Percentiles rank a stretch among this genome's conserved stretches.
These are phyloP conservation scores for Polygonum maritimum DNA, from an alignment of 148 eudicot genomes.

Conservation along the genomic window DNA sequence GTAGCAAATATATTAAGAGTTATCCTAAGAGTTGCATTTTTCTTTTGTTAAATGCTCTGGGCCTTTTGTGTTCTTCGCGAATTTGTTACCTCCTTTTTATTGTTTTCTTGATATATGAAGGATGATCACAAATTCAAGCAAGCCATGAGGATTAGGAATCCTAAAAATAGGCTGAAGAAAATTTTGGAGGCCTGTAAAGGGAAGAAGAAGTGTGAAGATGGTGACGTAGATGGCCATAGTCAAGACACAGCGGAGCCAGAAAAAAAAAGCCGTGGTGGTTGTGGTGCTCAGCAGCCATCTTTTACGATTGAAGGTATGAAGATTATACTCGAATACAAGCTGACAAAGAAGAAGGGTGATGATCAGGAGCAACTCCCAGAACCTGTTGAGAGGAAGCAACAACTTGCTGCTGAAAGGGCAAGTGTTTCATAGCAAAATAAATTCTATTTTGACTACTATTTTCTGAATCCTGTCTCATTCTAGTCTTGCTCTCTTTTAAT, in stretches of 20 bases:
- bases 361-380: slow-evolving; percentile 72
- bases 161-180: slow-evolving; percentile 73
- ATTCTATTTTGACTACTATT: neutral
- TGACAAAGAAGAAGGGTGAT: slow-evolving; percentile 59
- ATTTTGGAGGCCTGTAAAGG: slow-evolving; percentile 89
- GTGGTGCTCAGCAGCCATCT: slow-evolving; percentile 73
- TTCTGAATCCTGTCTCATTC: neutral
- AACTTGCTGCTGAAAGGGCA: slow-evolving; percentile 62
- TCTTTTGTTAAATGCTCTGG: neutral
- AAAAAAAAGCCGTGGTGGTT: slow-evolving; percentile 61
- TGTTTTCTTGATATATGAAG: slow-evolving; percentile 22
- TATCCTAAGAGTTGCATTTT: no score
- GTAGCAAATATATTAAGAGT: neutral
- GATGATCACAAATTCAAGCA: slow-evolving; percentile 84
- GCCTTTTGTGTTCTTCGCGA: neutral
- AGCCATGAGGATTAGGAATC: slow-evolving; percentile 78
- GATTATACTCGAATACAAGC: slow-evolving; percentile 54
- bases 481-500: neutral
- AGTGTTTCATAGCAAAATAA: neutral
- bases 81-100: neutral
- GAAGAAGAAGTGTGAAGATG: slow-evolving; percentile 93
- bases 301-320: slow-evolving; percentile 77
- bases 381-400: slow-evolving; percentile 65
- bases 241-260: slow-evolving; percentile 54
- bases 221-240: slow-evolving; percentile 72